Conservation (phyloP, 2,329 filamentous ascomycete genomes). For the Moelleriella libera region DNA sequence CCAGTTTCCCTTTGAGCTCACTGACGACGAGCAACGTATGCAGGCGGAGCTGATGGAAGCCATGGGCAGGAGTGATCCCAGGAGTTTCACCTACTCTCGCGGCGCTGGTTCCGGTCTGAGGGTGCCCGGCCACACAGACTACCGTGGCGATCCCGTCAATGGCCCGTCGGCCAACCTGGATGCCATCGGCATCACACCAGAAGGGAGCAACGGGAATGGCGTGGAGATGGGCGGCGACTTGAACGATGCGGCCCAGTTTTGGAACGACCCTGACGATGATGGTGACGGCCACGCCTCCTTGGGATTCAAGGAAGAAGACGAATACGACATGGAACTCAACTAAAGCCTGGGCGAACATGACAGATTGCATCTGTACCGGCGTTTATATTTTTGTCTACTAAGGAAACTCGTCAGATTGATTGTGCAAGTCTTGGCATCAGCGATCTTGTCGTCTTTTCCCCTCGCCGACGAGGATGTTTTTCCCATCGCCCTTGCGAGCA, state of each 20-base stretch:
- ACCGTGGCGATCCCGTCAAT: constrained; percentile 64
- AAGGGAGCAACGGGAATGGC: constrained; percentile 19
- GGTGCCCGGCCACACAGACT: constrained; percentile 86
- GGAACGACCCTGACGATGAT: constrained; percentile 58
- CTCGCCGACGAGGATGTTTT: background rate
- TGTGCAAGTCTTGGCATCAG: background rate
- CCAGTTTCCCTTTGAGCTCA: constrained; percentile 65
- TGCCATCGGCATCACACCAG: constrained; percentile 21
- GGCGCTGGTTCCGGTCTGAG: constrained; percentile 72
- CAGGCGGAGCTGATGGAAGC: constrained; percentile 82
- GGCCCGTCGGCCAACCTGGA: constrained; percentile 23
- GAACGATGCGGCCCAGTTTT: constrained; percentile 41
- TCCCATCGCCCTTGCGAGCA: too few species aligned
- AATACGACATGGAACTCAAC: constrained; percentile 70
- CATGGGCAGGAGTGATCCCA: constrained; percentile 63
- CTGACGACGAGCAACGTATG: constrained; percentile 92
- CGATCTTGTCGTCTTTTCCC: background rate
- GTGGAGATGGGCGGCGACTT: constrained; percentile 28
- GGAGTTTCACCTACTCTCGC: constrained; percentile 73
- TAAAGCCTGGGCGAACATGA: constrained; percentile 9
- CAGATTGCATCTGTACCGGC: constrained; percentile 9
- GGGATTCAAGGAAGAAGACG: constrained; percentile 88
- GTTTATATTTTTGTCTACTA: background rate
- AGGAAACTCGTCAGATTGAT: background rate
- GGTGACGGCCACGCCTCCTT: constrained; percentile 51